A percentile compares a stretch with the other conserved stretches of the same genome.
These are phyloP conservation scores for Lotus japonicus DNA, from an alignment of 306 rosid species.

Conservation along the genomic window DNA sequence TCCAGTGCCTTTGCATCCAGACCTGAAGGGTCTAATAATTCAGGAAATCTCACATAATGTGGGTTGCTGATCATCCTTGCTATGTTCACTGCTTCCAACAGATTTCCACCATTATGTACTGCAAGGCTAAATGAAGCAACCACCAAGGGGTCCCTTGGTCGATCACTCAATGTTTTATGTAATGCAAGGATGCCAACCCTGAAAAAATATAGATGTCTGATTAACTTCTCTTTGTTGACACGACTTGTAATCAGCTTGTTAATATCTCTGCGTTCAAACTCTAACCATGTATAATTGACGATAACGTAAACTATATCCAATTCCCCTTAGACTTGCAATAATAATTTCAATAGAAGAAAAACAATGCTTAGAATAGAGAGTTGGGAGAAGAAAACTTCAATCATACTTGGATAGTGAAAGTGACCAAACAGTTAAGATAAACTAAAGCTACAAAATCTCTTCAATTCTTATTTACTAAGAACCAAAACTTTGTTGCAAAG, in stretches of 20 bases:
- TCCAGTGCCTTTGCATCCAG: conserved; percentile 30
- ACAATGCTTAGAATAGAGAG: no score
- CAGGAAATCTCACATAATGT: conserved; percentile 48
- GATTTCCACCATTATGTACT: conserved; percentile 63
- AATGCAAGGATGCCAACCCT: conserved; percentile 76
- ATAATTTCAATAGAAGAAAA: no score
- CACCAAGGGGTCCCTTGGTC: conserved; percentile 51
- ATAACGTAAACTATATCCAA: neutral
- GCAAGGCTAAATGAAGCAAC: conserved; percentile 72
- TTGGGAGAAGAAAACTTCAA: no score
- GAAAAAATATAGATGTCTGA: conserved; percentile 30
- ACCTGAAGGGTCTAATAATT: conserved; percentile 45
- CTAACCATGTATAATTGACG: neutral
- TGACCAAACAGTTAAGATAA: no score
- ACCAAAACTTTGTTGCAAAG: no score
- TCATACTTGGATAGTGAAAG: no score
- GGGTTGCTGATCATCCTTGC: conserved; percentile 46
- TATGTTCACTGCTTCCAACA: conserved; percentile 53
- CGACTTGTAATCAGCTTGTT: conserved; percentile 7
- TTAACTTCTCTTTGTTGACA: conserved; percentile 21
- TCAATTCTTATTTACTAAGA: no score
- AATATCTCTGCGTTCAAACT: neutral
- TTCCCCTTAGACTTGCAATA: neutral
- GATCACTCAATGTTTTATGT: conserved; percentile 56
- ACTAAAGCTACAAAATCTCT: no score